Base-by-base conservation (phyloP, 495 filamentous ascomycete genomes). In the Talaromyces thailandensis region DNA sequence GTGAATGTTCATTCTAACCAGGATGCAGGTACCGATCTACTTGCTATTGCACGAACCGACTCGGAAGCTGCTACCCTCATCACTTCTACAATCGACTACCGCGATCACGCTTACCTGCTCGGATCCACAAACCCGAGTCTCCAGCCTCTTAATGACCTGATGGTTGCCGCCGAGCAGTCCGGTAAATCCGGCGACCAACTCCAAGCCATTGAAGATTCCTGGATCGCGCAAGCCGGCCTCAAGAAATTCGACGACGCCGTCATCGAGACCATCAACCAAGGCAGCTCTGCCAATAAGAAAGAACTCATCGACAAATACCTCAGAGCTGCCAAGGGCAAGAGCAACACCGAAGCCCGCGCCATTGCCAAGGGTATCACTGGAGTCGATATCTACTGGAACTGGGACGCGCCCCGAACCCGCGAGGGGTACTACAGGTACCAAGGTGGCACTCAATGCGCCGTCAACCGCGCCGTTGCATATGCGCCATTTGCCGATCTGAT, bases 51-150 rank as follows among this genome's bases (percentile, higher is more conserved):
- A 37, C 88, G 94, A 65, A 98, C 94, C 21, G 94, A 98, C 76
- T 95, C 94, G 62, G 94, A 98, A 78, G 94, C 94, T 31, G 94
- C 94, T 9, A 98, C 95, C 11, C 88, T 98, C 68, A 93, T 98
- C 79, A 96, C 92, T 59, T 92, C 91, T 7, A 96, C 92, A 66
- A 96, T 98, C 70, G 94, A 98, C 75, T 84, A 88, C 61, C 87
- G 94, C 63, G 94, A 98, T 74, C 94, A 98, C 71, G 81, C 84
- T 66, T 98, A 95, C 87, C 92, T 98, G 73, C 76, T 95, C 1
- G 94, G 94, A 63, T 74, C 81, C 68, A 98, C 94, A 62, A 98
- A 97, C 78, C 84, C 91, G 56, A 81, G 82, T 63, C 80, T 97
- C 43, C 84, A 91, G 71, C 87, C 93, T 4, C 84, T 98, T 45